phyloP scores from a whole-genome alignment of 768 basidiomycete species.

The Panaeolus cyanescens region DNA sequence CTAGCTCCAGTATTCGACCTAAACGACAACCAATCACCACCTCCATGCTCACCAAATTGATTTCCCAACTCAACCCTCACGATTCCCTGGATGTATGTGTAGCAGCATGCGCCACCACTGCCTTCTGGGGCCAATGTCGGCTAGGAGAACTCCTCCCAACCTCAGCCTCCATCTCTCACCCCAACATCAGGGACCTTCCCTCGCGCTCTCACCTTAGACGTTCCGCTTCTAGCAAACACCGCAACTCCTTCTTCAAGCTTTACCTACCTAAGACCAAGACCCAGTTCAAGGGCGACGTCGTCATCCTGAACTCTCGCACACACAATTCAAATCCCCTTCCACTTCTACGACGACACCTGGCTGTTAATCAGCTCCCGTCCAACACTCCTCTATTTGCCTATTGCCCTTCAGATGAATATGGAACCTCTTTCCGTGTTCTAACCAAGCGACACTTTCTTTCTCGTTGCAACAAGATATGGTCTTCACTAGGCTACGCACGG shows the following conservation, averaged over 20 bases:
- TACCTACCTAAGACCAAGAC: too few relatives aligned
- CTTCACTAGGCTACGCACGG: neutral
- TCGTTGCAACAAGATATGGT: neutral
- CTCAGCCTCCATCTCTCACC: too few relatives aligned
- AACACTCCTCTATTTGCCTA: neutral
- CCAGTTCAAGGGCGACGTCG: neutral
- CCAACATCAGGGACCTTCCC: too few relatives aligned
- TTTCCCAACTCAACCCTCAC: conserved; percentile 12
- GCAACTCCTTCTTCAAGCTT: too few relatives aligned
- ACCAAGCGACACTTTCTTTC: neutral
- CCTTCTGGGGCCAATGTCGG: conserved; percentile 33
- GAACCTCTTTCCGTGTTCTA: neutral
- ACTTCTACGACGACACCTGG: neutral
- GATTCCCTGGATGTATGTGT: conserved; percentile 22
- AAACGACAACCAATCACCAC: conserved; percentile 20
- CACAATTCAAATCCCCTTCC: neutral
- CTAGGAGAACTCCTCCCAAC: conserved; percentile 29
- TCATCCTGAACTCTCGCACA: neutral
- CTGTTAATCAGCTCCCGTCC: neutral
- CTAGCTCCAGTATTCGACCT: conserved; percentile 10
- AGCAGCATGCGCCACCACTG: conserved; percentile 19
- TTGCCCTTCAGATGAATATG: neutral
- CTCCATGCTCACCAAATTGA: conserved; percentile 19
- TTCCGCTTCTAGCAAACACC: too few relatives aligned
- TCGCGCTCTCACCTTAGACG: too few relatives aligned